Conservation (phyloP, 2,329 filamentous ascomycete genomes). For the Neocatenulostroma microsporum region DNA sequence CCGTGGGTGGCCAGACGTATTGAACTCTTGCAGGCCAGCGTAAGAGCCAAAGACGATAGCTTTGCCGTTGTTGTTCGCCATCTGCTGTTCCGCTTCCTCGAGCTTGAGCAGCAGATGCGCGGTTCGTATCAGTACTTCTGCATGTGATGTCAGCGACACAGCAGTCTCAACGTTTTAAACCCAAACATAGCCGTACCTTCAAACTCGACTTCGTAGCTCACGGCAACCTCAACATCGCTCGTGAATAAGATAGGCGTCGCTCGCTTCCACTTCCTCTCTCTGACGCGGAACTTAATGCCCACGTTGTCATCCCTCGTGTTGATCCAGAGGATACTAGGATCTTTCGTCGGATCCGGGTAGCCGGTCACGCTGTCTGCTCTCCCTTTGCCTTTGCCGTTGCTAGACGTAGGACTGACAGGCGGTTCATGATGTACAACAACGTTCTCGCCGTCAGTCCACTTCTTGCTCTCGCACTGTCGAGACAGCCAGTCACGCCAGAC, state of each 20-base stretch:
- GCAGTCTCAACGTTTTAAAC: too few species aligned
- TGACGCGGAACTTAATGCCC: slow-evolving; percentile 61
- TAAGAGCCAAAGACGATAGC: slow-evolving; percentile 56
- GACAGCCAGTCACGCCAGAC: slow-evolving; percentile 69
- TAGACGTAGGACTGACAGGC: not conserved
- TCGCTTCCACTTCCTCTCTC: slow-evolving; percentile 41
- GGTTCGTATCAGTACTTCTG: slow-evolving; percentile 61
- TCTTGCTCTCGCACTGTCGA: slow-evolving; percentile 32
- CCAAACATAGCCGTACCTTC: slow-evolving; percentile 49
- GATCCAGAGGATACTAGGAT: slow-evolving; percentile 57
- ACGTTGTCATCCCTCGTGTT: slow-evolving; percentile 52
- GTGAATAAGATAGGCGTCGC: slow-evolving; percentile 49
- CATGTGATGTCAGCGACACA: slow-evolving; percentile 10
- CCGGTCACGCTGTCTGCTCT: slow-evolving; percentile 17
- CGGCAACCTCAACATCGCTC: slow-evolving; percentile 56
- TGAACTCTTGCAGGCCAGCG: slow-evolving; percentile 7
- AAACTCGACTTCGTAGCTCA: slow-evolving; percentile 63
- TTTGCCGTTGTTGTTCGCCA: slow-evolving; percentile 54
- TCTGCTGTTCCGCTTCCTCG: slow-evolving; percentile 57
- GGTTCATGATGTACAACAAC: slow-evolving; percentile 21
- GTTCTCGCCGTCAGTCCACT: slow-evolving; percentile 21
- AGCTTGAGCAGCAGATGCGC: slow-evolving; percentile 56
- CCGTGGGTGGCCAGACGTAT: slow-evolving; percentile 4
- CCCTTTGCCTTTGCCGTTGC: slow-evolving; percentile 10
- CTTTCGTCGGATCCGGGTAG: slow-evolving; percentile 22